Base-by-base conservation (phyloP, 257 asterid genomes). In the Rhazya stricta region DNA sequence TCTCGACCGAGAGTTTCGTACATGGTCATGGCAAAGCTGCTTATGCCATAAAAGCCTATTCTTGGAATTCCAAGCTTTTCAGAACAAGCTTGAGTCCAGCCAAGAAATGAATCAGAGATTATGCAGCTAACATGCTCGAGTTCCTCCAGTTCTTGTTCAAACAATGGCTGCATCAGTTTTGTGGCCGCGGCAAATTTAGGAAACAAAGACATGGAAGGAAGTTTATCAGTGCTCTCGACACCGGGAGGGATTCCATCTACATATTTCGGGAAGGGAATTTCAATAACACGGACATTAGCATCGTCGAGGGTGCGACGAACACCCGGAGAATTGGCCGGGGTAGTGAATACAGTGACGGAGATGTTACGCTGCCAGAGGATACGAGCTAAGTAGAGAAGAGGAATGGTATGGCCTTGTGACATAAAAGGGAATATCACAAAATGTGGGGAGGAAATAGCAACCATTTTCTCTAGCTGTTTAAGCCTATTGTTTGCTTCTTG, bases 331-430 rank as follows among this genome's bases (percentile, higher is more conserved):
- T 90, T 90, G 1, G 69, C 82, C 53, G 89, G 69, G 74, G 97
- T 92, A 79, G 97, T 83, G 94, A 88, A 21, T 65, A 92, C 53
- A 23, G 97, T 90, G 62, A 90, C 87, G 48, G 82, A 45, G 73
- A 86, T 57, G 27, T 85, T 78, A 23, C 85, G 88, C 51, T 57
- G 85, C 46, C 75, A 88, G 74, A 92, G 90, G 80, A 91, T 89
- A 66, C 89, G 85, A 81, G 89, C 80, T 73, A 88, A 90, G 87
- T 84, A 73, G 85, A 91, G 91, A 84, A 91, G 88, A 18, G 97
- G 97, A 73, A 88, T 88, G 76, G 85, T 89, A 80, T 91, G 96
- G 75, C 94, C 97, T 71, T 86, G 85, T 13, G 98, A 65, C 86
- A 89, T 80, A 86, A 91, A 89, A 9, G 96, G 94, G 81, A 91